Evolutionary conservation across 2,329 filamentous ascomycete genomes (phyloP), one percentile per base, ranked within the genome.

Genomic region (Cordyceps pruinosa): DNA sequence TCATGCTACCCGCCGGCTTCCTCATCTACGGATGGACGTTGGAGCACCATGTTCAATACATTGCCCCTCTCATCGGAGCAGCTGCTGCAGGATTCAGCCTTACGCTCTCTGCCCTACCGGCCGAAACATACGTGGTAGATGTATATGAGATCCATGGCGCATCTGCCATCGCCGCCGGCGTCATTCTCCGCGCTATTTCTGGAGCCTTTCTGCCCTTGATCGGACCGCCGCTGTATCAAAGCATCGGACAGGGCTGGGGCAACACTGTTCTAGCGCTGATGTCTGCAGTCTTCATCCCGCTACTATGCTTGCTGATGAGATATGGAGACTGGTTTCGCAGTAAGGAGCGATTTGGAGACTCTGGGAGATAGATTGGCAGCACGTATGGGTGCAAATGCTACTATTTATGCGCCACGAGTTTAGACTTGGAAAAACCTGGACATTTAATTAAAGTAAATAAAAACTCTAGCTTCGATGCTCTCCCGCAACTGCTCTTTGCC

Each of bases 121-220:
- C 37, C 37, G 17, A 80, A 52, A 82, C 66, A 21, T 70, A 70
- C 13, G 62, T 70, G 19, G 62, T 70, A 21, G 69, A 70, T n/a
- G 60, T 65, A 3, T 70, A 68, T 55, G 45, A 58, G 1, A 67
- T 69, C 48, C 32, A 34, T 34, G 68, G 68, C 0, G 68, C 68
- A 12, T 69, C 67, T 3, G 68, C 65, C 1, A 62, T 67, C 4
- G 68, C 68, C 1, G 66, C 68, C 1, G 58, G 64, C 21, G 69
- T 68, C 0, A 65, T 70, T 4, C 59, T 70, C 1, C 62, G 68
- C 57, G 86, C 82, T 0, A 68, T 89, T 58, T 85, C 83, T n/a
- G 85, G 82, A 0, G 84, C 79, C 0, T 85, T 90, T 26, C 77
- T 86, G 10, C 84, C 84, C 0, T 69, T 86, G 1, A 83, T 81